phyloP scores from a whole-genome alignment of 495 filamentous ascomycete genomes.

The Penicillium dipodomyicola region DNA sequence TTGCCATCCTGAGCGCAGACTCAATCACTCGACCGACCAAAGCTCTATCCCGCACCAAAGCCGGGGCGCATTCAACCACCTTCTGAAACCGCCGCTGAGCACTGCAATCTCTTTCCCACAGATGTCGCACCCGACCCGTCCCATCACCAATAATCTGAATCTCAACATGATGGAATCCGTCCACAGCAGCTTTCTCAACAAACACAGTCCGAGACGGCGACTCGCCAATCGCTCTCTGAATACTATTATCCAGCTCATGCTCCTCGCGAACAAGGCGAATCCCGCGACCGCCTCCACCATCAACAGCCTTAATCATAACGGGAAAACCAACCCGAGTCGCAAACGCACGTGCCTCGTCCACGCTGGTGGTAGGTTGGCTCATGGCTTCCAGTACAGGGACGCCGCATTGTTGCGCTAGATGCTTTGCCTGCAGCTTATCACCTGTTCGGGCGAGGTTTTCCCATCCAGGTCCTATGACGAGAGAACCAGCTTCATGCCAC shows the following conservation, averaged over 20 bases:
- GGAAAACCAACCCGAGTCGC: constrained; percentile 48
- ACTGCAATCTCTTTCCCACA: constrained; percentile 60
- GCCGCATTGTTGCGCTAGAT: constrained; percentile 51
- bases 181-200: constrained; percentile 51
- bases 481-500: constrained; percentile 47
- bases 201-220: constrained; percentile 53
- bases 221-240: constrained; percentile 46
- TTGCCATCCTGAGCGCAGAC: constrained; percentile 42
- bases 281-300: constrained; percentile 53
- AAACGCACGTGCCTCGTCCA: constrained; percentile 43
- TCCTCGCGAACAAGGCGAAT: constrained; percentile 43
- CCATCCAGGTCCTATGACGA: constrained; percentile 55
- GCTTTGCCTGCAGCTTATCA: constrained; percentile 56
- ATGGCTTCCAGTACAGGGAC: constrained; percentile 55
- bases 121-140: constrained; percentile 45
- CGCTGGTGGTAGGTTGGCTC: constrained; percentile 37
- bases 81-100: constrained; percentile 58
- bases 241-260: constrained; percentile 39
- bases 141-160: constrained; percentile 60
- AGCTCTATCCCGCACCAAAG: constrained; percentile 34
- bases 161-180: constrained; percentile 55
- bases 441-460: constrained; percentile 52
- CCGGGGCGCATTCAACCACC: constrained; percentile 52
- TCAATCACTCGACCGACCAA: constrained; percentile 41
- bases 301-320: constrained; percentile 57